Evolutionary conservation across 177 flowering plant species (phyloP).

Genomic region (Vitis hybrid): DNA sequence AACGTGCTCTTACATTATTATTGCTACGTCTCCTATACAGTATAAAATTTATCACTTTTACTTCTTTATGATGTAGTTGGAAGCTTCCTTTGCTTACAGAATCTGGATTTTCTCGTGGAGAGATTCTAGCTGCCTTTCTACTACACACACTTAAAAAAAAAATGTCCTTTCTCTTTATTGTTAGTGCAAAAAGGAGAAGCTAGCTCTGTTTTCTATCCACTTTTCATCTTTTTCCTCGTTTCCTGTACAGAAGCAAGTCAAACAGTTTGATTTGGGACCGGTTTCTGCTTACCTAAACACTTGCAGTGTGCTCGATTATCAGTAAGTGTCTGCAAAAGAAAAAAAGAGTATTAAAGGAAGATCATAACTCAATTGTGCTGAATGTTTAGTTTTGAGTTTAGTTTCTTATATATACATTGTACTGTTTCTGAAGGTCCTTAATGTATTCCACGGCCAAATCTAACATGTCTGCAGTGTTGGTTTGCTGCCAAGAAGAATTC

Average conservation of each 20-base stretch:
- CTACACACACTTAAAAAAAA: background rate
- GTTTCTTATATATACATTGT: conserved; percentile 36
- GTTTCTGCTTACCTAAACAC: conserved; percentile 35
- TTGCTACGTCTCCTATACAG: conserved; percentile 12
- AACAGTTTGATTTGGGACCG: conserved; percentile 15
- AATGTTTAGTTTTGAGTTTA: background rate
- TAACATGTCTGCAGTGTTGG: conserved; percentile 72
- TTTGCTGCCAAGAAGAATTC: conserved; percentile 46
- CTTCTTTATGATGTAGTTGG: conserved; percentile 4
- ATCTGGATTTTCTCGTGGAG: conserved; percentile 4
- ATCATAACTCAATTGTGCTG: background rate
- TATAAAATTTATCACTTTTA: conserved; percentile 14
- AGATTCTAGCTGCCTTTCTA: conserved; percentile 10
- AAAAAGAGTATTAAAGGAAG: background rate
- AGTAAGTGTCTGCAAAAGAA: conserved; percentile 40
- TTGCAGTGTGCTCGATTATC: conserved; percentile 59
- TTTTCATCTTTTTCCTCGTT: background rate
- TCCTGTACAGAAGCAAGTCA: conserved; percentile 20
- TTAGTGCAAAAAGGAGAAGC: conserved; percentile 3
- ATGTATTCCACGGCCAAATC: conserved; percentile 73
- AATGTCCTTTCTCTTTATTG: conserved; percentile 4
- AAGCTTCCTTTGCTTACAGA: conserved; percentile 15
- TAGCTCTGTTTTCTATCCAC: conserved; percentile 6
- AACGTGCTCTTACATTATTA: background rate
- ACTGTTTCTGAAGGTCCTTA: conserved; percentile 58